Conservation (phyloP, 1,284 basidiomycete genomes). For the Ceratobasidium sp. region DNA sequence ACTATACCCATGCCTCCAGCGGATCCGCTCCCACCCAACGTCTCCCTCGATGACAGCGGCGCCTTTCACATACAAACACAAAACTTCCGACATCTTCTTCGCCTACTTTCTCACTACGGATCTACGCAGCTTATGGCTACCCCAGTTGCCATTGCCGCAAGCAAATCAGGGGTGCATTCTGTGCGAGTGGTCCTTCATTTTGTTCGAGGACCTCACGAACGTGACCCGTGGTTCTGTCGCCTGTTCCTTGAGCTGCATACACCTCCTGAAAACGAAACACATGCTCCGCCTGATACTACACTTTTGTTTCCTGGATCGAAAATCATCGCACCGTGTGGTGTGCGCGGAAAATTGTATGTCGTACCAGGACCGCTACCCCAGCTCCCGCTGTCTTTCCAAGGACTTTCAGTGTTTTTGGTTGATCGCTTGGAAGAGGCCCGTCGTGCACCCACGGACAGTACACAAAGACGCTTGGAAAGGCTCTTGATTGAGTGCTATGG, state of each 20-base stretch:
- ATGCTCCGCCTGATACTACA: conserved; percentile 2
- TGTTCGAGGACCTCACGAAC: conserved; percentile 22
- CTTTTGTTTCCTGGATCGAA: not conserved
- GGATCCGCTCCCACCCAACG: conserved; percentile 15
- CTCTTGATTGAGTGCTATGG: conserved; percentile 32
- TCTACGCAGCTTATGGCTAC: conserved; percentile 27
- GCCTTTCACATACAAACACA: conserved; percentile 23
- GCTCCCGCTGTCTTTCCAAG: conserved; percentile 27
- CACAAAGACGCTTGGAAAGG: conserved; percentile 10
- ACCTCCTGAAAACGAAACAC: not conserved
- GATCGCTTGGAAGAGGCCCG: conserved; percentile 6
- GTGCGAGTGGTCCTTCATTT: conserved; percentile 23
- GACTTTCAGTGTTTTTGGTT: conserved; percentile 16
- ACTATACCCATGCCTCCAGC: conserved; percentile 25
- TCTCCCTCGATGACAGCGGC: conserved; percentile 3
- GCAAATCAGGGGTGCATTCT: conserved; percentile 24
- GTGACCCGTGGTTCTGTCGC: conserved; percentile 31
- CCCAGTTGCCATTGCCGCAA: conserved; percentile 25
- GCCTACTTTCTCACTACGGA: conserved; percentile 30
- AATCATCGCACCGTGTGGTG: not conserved
- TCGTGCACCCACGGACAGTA: conserved; percentile 16
- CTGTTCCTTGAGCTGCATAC: conserved; percentile 33
- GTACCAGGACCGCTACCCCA: conserved; percentile 23
- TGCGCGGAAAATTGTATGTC: conserved; percentile 32
- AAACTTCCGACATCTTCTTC: conserved; percentile 35